Base-by-base conservation (phyloP, 1,284 basidiomycete species). In the Ustilago crameri region DNA sequence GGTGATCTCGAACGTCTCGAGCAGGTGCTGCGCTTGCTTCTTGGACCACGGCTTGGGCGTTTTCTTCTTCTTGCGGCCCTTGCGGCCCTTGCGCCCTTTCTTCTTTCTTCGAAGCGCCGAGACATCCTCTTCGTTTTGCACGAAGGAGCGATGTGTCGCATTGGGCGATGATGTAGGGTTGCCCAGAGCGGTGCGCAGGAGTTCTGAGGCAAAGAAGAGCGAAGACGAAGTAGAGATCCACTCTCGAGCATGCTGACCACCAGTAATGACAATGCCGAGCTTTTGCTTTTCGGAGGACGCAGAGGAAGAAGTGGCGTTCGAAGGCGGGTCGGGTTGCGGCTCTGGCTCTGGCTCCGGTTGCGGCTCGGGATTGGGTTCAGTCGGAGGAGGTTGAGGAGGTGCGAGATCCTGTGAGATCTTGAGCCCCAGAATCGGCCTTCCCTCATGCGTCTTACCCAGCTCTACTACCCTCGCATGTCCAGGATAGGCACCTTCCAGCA, bases 211-310 rank as follows among this genome's bases (percentile, higher is more conserved):
- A 47, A 93, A 84, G 82, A 92, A 93, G 12, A 92, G 84, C 0
- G 90, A 86, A 0, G 91, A 87, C 0, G 91, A 87, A 0, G 90
- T 89, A 0, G 91, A 90, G 48, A 93, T 88, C 92, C 92, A 94
- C 89, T 73, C 70, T 9, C 70, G 46, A 0, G 70, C 70, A 40
- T 73, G 70, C 34, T 59, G 56, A 4, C 56, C 70, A 9, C 52
- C 70, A 1, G 65, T 53, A 24, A 73, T 68, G 14, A 73, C 53
- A 41, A 73, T 61, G 12, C 70, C 60, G 9, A 61, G 18, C 30
- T 64, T 68, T 0, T 23, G 34, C 4, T 18, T 17, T 2, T 26
- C 20, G 1, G 38, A 23, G n/a, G 24, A 5, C 9, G n/a, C 37
- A 22, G 45, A n/a, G n/a, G 24, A n/a, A 14, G 49, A 37, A 15